These are phyloP conservation scores for Podochytrium sp. DNA, from an alignment of 192 early-diverging fungal genomes.

Conservation along the genomic window DNA sequence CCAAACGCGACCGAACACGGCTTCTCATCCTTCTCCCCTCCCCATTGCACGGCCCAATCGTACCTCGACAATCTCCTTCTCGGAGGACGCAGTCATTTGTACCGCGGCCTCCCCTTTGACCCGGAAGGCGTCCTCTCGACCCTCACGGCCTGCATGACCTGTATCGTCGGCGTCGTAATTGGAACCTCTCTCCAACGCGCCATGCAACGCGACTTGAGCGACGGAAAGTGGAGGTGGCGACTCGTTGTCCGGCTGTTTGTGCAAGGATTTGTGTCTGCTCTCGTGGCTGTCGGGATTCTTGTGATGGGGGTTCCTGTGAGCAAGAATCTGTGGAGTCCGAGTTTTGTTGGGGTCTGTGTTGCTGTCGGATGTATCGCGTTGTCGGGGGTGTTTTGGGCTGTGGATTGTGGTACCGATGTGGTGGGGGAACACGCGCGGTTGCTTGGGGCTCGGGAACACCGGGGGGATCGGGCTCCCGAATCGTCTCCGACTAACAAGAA, in stretches of 20 bases:
- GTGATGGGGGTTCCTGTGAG: constrained; percentile 46
- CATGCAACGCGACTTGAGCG: constrained; percentile 10
- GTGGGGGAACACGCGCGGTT: too few relatives aligned
- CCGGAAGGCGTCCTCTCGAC: constrained; percentile 55
- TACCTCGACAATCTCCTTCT: constrained; percentile 43
- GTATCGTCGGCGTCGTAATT: constrained; percentile 49
- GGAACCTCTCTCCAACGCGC: constrained; percentile 27
- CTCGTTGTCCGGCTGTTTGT: background rate
- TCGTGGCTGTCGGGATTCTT: background rate
- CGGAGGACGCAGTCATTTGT: constrained; percentile 37
- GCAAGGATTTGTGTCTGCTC: background rate
- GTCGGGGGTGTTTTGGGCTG: constrained; percentile 34
- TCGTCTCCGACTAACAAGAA: background rate
- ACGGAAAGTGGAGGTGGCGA: constrained; percentile 24
- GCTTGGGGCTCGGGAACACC: too few relatives aligned
- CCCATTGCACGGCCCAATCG: constrained; percentile 52
- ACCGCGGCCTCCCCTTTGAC: constrained; percentile 43
- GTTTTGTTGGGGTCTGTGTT: constrained; percentile 45
- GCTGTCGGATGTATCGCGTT: constrained; percentile 36
- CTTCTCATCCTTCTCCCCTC: constrained; percentile 27
- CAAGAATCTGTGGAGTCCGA: constrained; percentile 61
- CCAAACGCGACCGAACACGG: background rate
- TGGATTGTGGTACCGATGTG: constrained; percentile 33
- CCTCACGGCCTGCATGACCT: constrained; percentile 46
- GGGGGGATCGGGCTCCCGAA: background rate